Evolutionary conservation across 768 basidiomycete genomes (phyloP).

Genomic region (Hypholoma fasciculare): DNA sequence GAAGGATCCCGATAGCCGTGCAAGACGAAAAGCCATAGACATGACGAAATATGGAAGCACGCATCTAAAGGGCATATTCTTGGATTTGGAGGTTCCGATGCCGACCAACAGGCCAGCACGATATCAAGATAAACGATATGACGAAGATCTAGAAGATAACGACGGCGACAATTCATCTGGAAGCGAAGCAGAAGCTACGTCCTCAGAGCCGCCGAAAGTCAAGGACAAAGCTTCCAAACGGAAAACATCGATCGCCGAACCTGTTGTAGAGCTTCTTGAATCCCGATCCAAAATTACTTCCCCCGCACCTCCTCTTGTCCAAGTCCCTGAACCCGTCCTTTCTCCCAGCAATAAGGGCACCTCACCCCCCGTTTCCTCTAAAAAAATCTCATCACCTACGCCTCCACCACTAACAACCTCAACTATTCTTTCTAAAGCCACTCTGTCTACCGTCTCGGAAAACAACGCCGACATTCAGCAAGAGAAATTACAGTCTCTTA

Average conservation of each 20-base stretch:
- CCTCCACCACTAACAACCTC: background rate
- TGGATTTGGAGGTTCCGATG: constrained; percentile 42
- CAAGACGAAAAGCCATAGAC: constrained; percentile 68
- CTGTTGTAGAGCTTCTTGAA: background rate
- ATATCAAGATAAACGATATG: constrained; percentile 11
- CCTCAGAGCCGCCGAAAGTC: background rate
- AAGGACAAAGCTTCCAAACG: background rate
- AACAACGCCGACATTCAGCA: constrained; percentile 30
- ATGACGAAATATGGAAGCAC: constrained; percentile 69
- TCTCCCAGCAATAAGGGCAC: too few relatives aligned
- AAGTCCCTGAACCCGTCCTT: too few relatives aligned
- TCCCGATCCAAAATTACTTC: too few relatives aligned
- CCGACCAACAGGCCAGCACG: constrained; percentile 9
- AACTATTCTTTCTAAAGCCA: background rate
- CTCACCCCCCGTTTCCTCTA: background rate
- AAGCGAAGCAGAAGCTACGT: background rate
- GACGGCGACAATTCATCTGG: background rate
- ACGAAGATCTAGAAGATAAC: constrained; percentile 13
- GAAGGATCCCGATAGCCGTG: constrained; percentile 55
- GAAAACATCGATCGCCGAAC: background rate
- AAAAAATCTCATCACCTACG: background rate
- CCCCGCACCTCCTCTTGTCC: too few relatives aligned
- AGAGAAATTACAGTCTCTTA: constrained; percentile 48
- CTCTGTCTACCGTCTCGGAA: constrained; percentile 2
- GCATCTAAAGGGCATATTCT: constrained; percentile 68